A percentile compares a stretch with the other conserved stretches of the same genome.
Evolutionary conservation across 345 rosid species (phyloP).

Genomic region (Raphanus sativus): DNA sequence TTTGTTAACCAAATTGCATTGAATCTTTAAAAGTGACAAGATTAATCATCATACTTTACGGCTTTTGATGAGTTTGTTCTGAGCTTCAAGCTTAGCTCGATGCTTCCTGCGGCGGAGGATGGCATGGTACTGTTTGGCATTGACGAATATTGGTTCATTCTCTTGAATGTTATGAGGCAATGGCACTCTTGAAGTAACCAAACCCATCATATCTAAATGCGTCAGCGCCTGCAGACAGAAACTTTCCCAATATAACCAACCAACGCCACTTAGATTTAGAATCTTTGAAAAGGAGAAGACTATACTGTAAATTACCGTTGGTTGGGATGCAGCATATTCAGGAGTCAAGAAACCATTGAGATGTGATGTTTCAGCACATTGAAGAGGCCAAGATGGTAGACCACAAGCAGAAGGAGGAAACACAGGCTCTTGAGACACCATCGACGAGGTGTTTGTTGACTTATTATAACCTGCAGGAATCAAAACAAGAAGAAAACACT

Average conservation of each 20-base stretch:
- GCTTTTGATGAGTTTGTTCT: slow-evolving; percentile 59
- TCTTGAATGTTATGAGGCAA: slow-evolving; percentile 56
- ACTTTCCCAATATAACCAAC: neutral
- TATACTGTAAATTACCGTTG: slow-evolving; percentile 40
- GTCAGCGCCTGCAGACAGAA: slow-evolving; percentile 39
- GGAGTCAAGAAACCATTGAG: slow-evolving; percentile 48
- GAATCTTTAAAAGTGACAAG: neutral
- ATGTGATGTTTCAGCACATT: slow-evolving; percentile 49
- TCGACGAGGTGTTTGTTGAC: slow-evolving; percentile 28
- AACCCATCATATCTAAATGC: slow-evolving; percentile 54
- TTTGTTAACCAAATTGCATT: neutral
- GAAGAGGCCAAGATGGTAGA: slow-evolving; percentile 41
- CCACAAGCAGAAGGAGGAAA: slow-evolving; percentile 46
- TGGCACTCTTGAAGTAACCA: slow-evolving; percentile 59
- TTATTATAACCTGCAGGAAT: slow-evolving; percentile 42
- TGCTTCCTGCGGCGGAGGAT: slow-evolving; percentile 78
- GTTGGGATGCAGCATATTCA: slow-evolving; percentile 48
- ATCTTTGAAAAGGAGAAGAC: neutral
- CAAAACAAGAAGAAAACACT: neutral
- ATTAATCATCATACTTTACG: slow-evolving; percentile 58
- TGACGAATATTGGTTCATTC: slow-evolving; percentile 69
- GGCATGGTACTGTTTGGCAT: slow-evolving; percentile 82
- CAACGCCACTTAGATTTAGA: neutral
- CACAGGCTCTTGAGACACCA: slow-evolving; percentile 51
- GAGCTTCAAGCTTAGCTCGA: slow-evolving; percentile 87